Evolutionary conservation across 352 stramenopile species (phyloP).

Genomic region (Phytophthora hybrid): DNA sequence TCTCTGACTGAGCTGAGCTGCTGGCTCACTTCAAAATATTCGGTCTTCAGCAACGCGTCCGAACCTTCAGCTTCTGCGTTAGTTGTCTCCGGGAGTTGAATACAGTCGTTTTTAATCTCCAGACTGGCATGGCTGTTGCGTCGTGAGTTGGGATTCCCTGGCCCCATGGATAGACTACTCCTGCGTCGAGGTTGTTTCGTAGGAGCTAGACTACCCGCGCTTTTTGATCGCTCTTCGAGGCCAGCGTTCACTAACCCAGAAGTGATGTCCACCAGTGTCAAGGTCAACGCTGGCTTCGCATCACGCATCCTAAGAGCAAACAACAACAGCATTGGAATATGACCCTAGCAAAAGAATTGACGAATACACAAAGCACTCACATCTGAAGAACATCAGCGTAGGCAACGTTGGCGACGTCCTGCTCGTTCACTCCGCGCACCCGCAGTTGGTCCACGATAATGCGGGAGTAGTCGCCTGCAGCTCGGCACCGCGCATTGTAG

Average conservation of each 20-base stretch:
- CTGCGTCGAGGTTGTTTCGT: slow-evolving; percentile 28
- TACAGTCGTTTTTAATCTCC: slow-evolving; percentile 30
- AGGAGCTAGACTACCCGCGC: slow-evolving; percentile 22
- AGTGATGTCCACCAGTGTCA: slow-evolving; percentile 55
- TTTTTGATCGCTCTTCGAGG: slow-evolving; percentile 32
- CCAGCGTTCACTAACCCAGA: slow-evolving; percentile 15
- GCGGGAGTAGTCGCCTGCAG: slow-evolving; percentile 54
- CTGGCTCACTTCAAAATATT: slow-evolving; percentile 44
- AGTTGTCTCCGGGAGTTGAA: slow-evolving; percentile 32
- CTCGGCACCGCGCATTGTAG: slow-evolving; percentile 63
- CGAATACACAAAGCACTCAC: slow-evolving; percentile 16
- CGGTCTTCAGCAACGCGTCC: slow-evolving; percentile 26
- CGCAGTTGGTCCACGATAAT: slow-evolving; percentile 49
- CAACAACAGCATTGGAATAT: background rate
- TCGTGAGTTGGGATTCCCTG: slow-evolving; percentile 22
- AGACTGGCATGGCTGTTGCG: slow-evolving; percentile 22
- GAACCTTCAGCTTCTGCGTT: slow-evolving; percentile 11
- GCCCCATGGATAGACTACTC: slow-evolving; percentile 37
- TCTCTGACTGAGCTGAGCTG: slow-evolving; percentile 36
- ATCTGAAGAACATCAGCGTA: slow-evolving; percentile 62
- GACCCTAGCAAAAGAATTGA: background rate
- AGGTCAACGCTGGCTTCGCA: slow-evolving; percentile 44
- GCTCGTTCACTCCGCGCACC: slow-evolving; percentile 59
- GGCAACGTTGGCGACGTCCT: slow-evolving; percentile 45
- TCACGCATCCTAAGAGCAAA: slow-evolving; percentile 51